Evolutionary conservation across 148 eudicot species (phyloP), one percentile per base, ranked within the genome.

Genomic region (Polygonum aviculare): DNA sequence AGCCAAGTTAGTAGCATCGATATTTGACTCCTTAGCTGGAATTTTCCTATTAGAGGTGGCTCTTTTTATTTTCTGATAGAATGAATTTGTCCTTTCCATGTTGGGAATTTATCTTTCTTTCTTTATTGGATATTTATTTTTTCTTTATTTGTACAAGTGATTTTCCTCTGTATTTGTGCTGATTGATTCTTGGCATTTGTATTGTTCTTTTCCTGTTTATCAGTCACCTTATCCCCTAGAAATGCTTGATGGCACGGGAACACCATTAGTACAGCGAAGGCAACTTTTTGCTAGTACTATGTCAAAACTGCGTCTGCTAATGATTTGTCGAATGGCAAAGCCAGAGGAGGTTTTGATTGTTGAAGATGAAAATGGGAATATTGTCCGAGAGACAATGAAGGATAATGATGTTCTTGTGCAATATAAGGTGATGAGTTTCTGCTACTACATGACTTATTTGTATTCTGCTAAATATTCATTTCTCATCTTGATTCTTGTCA

Each of bases 291-390:
- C 90, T 65, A 88, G 74, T 55, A 87, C 98, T 35, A 88, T 88
- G 97, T 96, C 99, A 21, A 96, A 93, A 82, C 81, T 96, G 81
- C 93, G 99, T 70, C 76, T 89, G 80, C 80, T 96, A 57, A 96
- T 96, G 99, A 90, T 96, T 31, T 87, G 91, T 75, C 98, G 99
- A 69, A 96, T 96, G 99, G 99, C 98, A 51, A 96, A 96, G 85
- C 99, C 98, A 72, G 99, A 96, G 86, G 99, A 96, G 80, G 99
- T 96, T 83, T 87, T 96, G 72, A 93, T 96, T 83, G 98, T 96
- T 75, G 99, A 96, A 82, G 99, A 96, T 79, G 99, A 96, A 86
- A 96, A 96, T 87, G 99, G 99, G 73, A 96, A 96, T 84, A 96
- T 96, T 77, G 99, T 93, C 75, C 98, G 99, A 65, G 99, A 96